Base-by-base conservation (phyloP, 2,329 filamentous ascomycete species). In the Scedosporium minutisporum region DNA sequence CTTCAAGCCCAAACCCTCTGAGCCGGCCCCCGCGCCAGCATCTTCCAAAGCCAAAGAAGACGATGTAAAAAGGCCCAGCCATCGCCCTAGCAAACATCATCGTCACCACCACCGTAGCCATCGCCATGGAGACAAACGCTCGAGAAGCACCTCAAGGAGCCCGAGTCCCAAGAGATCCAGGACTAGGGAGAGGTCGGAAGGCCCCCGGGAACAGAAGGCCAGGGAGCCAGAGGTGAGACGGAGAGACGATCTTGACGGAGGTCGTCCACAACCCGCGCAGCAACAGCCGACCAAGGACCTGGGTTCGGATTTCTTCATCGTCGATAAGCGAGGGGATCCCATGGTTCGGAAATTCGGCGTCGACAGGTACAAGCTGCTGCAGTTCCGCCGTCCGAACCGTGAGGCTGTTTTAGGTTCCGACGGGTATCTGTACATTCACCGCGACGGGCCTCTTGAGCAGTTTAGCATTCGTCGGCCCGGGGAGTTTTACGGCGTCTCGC, bases 281-380 rank as follows among this genome's bases (percentile, higher is more conserved):
- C 55, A 12, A 6, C 48, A 23, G 12, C 33, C 60, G 14, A 18
- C 46, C 48, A 42, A 18, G n/a, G 44, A 51, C 7, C 9, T 14
- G 16, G 59, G 25, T 1, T 58, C 55, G 33, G 55, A 51, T 23
- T 18, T 57, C 3, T 93, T 84, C 71, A 68, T 84, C 55, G 69
- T 90, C 60, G 93, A 97, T 73, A 84, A 78, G 51, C 86, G 85
- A 69, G 93, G 93, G 0, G 93, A 97, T 69, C 77, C 81, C 4
- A 81, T 91, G 58, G 91, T 95, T 66, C 73, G 88, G 55, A 82
- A 82, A 27, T 97, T 93, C 71, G 82, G 84, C 29, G 80, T 89
- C 46, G 86, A 96, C 71, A 84, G 84, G 42, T 89, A 89, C 66
- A 83, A 82, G 62, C 76, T 96, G 10, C 91, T 92, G 0, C 69